Percentiles rank a stretch among this genome's conserved stretches.
Evolutionary conservation across 331 rosid genomes (phyloP).

Genomic region (Cydonia oblonga): DNA sequence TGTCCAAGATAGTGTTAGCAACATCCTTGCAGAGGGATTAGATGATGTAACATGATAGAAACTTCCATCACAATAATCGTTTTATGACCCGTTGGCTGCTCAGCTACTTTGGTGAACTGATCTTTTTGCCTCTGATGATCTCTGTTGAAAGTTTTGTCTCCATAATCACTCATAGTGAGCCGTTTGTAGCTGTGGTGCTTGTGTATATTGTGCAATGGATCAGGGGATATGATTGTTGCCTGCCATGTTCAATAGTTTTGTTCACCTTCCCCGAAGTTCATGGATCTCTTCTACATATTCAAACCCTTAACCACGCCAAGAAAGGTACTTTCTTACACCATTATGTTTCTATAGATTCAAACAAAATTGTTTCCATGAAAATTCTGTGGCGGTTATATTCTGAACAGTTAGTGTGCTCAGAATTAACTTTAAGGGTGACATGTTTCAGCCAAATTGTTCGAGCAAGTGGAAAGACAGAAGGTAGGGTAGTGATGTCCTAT

Average conservation of each 20-base stretch:
- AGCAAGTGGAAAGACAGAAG: not conserved
- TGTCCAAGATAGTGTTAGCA: constrained; percentile 41
- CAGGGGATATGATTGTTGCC: not conserved
- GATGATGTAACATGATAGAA: not conserved
- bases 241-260: not conserved
- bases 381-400: not conserved
- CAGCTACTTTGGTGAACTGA: not conserved
- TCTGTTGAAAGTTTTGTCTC: not conserved
- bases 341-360: not conserved
- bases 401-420: not conserved
- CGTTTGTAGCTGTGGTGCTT: not conserved
- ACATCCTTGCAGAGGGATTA: constrained; percentile 62
- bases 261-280: not conserved
- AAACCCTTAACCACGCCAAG: not conserved
- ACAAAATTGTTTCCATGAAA: not conserved
- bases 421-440: not conserved
- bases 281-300: not conserved
- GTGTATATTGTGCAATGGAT: not conserved
- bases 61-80: not conserved
- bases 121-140: not conserved
- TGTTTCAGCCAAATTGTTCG: not conserved
- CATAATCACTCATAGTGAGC: not conserved
- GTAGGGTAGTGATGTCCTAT: not conserved
- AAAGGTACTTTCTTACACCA: not conserved
- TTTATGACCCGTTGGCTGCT: not conserved